These are phyloP conservation scores for Blastomyces parvus DNA, from an alignment of 2,329 filamentous ascomycete species.

Conservation along the genomic window DNA sequence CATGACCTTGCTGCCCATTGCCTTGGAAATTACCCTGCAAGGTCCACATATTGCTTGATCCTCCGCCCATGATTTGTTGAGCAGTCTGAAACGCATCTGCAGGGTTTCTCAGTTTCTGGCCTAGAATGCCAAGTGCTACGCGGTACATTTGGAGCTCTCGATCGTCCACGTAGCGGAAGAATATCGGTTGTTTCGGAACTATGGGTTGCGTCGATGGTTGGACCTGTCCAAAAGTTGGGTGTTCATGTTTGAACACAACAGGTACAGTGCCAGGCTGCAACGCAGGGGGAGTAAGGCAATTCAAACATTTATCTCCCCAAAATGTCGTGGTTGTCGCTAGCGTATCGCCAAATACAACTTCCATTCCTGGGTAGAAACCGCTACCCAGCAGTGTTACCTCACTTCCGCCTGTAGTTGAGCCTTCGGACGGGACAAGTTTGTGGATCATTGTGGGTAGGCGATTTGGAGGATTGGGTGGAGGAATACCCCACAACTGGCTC, in stretches of 20 bases:
- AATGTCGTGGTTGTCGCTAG: constrained; percentile 64
- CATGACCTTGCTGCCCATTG: constrained; percentile 37
- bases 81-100: constrained; percentile 41
- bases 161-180: constrained; percentile 59
- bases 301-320: constrained; percentile 70
- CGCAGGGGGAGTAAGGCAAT: constrained; percentile 67
- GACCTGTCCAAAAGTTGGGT: constrained; percentile 40
- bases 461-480: constrained; percentile 43
- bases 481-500: constrained; percentile 44
- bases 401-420: constrained; percentile 71
- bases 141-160: constrained; percentile 41
- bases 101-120: constrained; percentile 39
- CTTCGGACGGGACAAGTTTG: constrained; percentile 74
- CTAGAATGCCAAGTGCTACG: constrained; percentile 36
- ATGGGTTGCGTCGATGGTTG: constrained; percentile 34
- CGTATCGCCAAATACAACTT: constrained; percentile 73
- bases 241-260: constrained; percentile 56
- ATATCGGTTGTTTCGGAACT: constrained; percentile 41
- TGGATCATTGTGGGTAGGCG: constrained; percentile 57
- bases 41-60: constrained; percentile 41
- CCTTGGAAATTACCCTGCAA: constrained; percentile 37
- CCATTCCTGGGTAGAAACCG: constrained; percentile 67
- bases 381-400: constrained; percentile 79
- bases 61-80: constrained; percentile 40
- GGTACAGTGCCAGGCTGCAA: constrained; percentile 57